Evolutionary conservation across 371 early-diverging fungal species (phyloP).

Genomic region (Rhizopus delemar): DNA sequence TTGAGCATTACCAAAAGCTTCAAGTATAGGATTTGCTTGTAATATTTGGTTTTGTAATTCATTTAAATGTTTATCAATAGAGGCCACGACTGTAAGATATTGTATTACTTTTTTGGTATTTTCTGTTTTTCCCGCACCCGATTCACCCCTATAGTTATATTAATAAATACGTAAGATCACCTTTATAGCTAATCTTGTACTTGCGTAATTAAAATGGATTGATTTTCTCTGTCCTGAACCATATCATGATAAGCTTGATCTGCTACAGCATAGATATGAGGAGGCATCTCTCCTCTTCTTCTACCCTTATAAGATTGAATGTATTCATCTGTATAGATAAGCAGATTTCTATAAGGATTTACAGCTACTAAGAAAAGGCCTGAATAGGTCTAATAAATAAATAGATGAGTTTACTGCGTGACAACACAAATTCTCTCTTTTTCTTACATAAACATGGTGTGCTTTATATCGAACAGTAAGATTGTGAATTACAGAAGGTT

Average conservation of each 20-base stretch:
- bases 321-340: constrained; percentile 89
- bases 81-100: constrained; percentile 92
- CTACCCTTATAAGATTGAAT: constrained; percentile 83
- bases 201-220: constrained; percentile 99
- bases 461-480: constrained; percentile 88
- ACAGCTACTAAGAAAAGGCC: constrained; percentile 99
- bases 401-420: neutral
- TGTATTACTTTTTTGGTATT: constrained; percentile 99
- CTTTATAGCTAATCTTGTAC: constrained; percentile 10
- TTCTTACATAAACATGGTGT: constrained; percentile 89
- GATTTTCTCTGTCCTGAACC: constrained; percentile 93
- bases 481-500: constrained; percentile 98
- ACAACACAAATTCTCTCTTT: neutral
- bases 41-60: constrained; percentile 93
- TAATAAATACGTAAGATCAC: neutral
- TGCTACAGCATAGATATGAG: constrained; percentile 97
- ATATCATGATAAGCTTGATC: constrained; percentile 96
- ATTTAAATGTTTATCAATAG: constrained; percentile 31
- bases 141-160: constrained; percentile 83
- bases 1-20: constrained; percentile 99
- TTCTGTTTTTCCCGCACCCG: constrained; percentile 99
- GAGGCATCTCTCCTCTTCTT: constrained; percentile 89
- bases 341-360: constrained; percentile 96
- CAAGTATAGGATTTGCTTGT: constrained; percentile 98
- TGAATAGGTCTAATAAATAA: constrained; percentile 89